Evolutionary conservation across 768 basidiomycete genomes (phyloP).

Genomic region (Kwoniella heveanensis): DNA sequence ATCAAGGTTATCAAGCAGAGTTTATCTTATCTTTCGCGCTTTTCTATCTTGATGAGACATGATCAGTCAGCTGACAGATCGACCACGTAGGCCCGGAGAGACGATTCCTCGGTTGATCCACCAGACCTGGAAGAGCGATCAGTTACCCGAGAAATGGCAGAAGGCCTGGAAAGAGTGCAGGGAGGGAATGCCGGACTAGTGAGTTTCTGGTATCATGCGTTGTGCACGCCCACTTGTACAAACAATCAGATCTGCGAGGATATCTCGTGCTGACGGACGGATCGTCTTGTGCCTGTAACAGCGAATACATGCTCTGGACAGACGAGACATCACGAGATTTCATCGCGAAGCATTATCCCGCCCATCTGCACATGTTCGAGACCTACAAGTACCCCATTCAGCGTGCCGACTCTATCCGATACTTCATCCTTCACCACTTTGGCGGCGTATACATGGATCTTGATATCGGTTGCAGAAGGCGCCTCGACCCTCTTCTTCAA

Average conservation of each 20-base stretch:
- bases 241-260: too few species aligned
- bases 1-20: neutral
- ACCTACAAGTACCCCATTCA: slow-evolving; percentile 88
- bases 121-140: slow-evolving; percentile 96
- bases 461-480: slow-evolving; percentile 88
- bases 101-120: slow-evolving; percentile 89
- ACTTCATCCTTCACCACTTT: slow-evolving; percentile 93
- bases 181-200: slow-evolving; percentile 96
- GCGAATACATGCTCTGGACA: slow-evolving; percentile 97
- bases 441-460: slow-evolving; percentile 96
- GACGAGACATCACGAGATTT: slow-evolving; percentile 87
- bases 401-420: slow-evolving; percentile 95
- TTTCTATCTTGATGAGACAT: slow-evolving; percentile 5
- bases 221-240: too few species aligned
- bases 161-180: slow-evolving; percentile 78
- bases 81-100: slow-evolving; percentile 64
- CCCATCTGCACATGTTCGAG: slow-evolving; percentile 93
- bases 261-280: slow-evolving; percentile 22
- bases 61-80: slow-evolving; percentile 7
- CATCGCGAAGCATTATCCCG: slow-evolving; percentile 80
- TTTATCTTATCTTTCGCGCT: slow-evolving; percentile 1
- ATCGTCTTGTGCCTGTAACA: slow-evolving; percentile 54
- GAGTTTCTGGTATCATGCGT: too few species aligned
- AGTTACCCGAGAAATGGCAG: slow-evolving; percentile 78
- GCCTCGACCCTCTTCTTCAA: slow-evolving; percentile 79